These are phyloP conservation scores for Sclerotinia spermophila DNA, from an alignment of 2,329 filamentous ascomycete genomes.

Conservation along the genomic window DNA sequence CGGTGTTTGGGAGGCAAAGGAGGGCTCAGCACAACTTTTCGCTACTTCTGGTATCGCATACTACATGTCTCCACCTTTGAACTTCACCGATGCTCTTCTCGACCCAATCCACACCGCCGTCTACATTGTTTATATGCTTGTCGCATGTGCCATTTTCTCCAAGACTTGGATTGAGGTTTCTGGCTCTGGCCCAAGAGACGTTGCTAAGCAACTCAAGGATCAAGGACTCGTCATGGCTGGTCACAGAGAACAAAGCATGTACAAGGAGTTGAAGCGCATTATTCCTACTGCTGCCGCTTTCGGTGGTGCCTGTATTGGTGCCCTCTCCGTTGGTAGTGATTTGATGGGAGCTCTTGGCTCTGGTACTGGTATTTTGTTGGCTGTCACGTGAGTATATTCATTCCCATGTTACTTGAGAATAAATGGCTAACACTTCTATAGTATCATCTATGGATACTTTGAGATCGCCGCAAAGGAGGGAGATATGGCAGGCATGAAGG, in stretches of 20 bases:
- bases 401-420: neutral
- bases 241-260: slow-evolving; percentile 99
- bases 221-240: slow-evolving; percentile 99
- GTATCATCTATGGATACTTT: slow-evolving; percentile 99
- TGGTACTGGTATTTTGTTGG: slow-evolving; percentile 95
- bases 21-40: slow-evolving; percentile 92
- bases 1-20: slow-evolving; percentile 96
- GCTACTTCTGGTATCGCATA: slow-evolving; percentile 92
- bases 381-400: slow-evolving; percentile 78
- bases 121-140: slow-evolving; percentile 97
- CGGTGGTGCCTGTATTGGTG: slow-evolving; percentile 97
- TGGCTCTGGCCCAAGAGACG: slow-evolving; percentile 93
- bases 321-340: slow-evolving; percentile 91
- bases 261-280: slow-evolving; percentile 99
- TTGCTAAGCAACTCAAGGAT: slow-evolving; percentile 99
- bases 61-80: slow-evolving; percentile 98
- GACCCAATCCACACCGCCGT: slow-evolving; percentile 95
- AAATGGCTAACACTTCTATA: slow-evolving; percentile 45
- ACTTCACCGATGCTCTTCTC: slow-evolving; percentile 93
- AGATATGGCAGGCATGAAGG: slow-evolving; percentile 79
- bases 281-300: slow-evolving; percentile 98
- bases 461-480: slow-evolving; percentile 99
- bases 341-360: slow-evolving; percentile 93
- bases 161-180: slow-evolving; percentile 99
- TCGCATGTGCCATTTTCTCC: slow-evolving; percentile 96